phyloP scores from a whole-genome alignment of 2,329 filamentous ascomycete genomes.

The Diaporthe longicolla region DNA sequence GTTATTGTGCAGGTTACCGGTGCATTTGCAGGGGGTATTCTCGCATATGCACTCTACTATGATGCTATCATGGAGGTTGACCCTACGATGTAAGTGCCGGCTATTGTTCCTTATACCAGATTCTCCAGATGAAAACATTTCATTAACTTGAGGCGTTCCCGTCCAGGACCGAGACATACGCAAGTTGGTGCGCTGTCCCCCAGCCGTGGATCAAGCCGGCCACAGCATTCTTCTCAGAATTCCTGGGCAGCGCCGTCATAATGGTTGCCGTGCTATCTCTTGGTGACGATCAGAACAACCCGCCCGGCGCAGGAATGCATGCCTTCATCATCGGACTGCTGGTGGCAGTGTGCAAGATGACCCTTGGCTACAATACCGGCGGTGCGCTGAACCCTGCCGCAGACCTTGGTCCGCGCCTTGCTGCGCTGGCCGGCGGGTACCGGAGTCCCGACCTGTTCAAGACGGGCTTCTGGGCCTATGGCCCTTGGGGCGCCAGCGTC shows the following conservation, averaged over 20 bases:
- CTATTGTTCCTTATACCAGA: not conserved
- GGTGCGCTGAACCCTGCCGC: constrained; percentile 55
- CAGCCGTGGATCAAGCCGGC: constrained; percentile 47
- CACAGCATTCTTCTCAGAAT: constrained; percentile 53
- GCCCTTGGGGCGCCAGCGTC: constrained; percentile 48
- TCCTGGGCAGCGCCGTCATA: constrained; percentile 53
- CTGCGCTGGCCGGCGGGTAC: constrained; percentile 52
- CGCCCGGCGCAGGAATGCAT: constrained; percentile 55
- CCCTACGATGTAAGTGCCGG: constrained; percentile 45
- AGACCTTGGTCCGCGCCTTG: constrained; percentile 54
- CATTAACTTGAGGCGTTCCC: not conserved
- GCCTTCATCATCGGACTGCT: constrained; percentile 54
- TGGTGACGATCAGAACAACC: constrained; percentile 56
- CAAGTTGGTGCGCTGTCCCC: constrained; percentile 54
- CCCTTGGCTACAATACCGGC: constrained; percentile 55
- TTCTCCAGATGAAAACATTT: not conserved
- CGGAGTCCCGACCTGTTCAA: constrained; percentile 48
- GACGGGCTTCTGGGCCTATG: constrained; percentile 52
- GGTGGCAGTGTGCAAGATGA: constrained; percentile 54
- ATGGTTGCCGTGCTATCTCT: constrained; percentile 55
- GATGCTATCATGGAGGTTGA: constrained; percentile 52
- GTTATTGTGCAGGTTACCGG: constrained; percentile 51
- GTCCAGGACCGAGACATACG: constrained; percentile 45
- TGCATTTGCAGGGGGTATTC: constrained; percentile 49
- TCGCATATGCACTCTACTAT: constrained; percentile 51